Base-by-base conservation (phyloP, 306 rosid species). In the Fagus crenata region DNA sequence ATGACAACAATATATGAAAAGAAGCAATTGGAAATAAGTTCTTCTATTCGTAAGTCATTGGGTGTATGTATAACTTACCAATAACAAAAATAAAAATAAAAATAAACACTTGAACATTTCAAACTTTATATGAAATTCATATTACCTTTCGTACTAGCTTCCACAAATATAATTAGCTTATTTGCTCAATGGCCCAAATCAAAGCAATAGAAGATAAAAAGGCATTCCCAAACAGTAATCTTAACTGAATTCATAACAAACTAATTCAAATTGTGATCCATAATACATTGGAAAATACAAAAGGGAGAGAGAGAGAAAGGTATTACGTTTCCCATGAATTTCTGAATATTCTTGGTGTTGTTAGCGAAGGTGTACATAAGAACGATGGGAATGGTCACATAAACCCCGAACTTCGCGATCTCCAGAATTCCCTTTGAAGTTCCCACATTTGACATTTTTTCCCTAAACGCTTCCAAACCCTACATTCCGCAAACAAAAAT, bases 401-500 rank as follows among this genome's bases (percentile, higher is more conserved):
- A 94, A 22, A 94, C 67, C 33, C 95, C 98, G 69, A 94, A 94
- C 89, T 94, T 94, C 0, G 93, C 96, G 56, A 94, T 87, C 81
- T 94, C 97, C 32, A 92, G 85, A 73, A 94, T 72, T 65, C 96
- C 96, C 79, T 90, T 94, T 1, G 96, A 85, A 46, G 95, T 88
- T 67, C 97, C 93, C 73, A 92, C 3, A 4, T 86, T 82, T 0
- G 96, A 93, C 97, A 89, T 91, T 74, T 74, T 3, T 6, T 0
- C 15, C 31, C 64, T 51, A 14, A 0, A 22, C 28, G 0, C 28
- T 22, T 22, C 28, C 28, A 22, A 22, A 22, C 28, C 28, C 28
- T 22, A 22, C n/a, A n/a, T n/a, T n/a, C n/a, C n/a, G n/a, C n/a
- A n/a, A n/a, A n/a, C n/a, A n/a, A n/a, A n/a, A 46, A 46, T 46